A percentile compares a stretch with the other conserved stretches of the same genome.
These are phyloP conservation scores for Penicillium concentricum DNA, from an alignment of 2,329 filamentous ascomycete genomes.

Conservation along the genomic window DNA sequence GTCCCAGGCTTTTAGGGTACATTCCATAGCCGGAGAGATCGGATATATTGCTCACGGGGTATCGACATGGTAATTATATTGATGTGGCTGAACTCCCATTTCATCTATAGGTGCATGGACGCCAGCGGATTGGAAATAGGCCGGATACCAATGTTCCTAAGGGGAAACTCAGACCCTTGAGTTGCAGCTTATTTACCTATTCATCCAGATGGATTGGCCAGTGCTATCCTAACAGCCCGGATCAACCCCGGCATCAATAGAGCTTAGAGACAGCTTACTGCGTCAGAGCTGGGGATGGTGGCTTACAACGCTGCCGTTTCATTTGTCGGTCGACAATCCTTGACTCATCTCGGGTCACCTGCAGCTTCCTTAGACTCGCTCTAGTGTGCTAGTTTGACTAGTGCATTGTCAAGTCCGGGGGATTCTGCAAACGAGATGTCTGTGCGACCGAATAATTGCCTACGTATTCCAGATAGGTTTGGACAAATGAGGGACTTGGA, in stretches of 20 bases:
- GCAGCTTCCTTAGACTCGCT: slow-evolving; percentile 21
- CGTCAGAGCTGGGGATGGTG: neutral
- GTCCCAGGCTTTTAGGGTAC: neutral
- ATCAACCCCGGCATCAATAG: neutral
- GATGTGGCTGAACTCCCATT: neutral
- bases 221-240: neutral
- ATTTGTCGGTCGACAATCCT: slow-evolving; percentile 20
- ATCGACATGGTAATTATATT: neutral
- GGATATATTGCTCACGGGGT: neutral
- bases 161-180: slow-evolving; percentile 3
- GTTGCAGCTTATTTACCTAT: neutral
- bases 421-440: slow-evolving; percentile 28
- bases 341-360: slow-evolving; percentile 26
- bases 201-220: neutral
- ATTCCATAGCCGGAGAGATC: neutral
- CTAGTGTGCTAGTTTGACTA: slow-evolving; percentile 18
- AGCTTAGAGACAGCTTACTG: slow-evolving; percentile 6
- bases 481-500: neutral
- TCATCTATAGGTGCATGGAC: neutral
- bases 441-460: slow-evolving; percentile 13
- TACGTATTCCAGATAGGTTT: neutral
- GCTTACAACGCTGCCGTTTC: slow-evolving; percentile 15
- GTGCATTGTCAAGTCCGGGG: slow-evolving; percentile 21
- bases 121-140: neutral
- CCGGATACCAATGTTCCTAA: neutral